A percentile compares a stretch with the other conserved stretches of the same genome.
Evolutionary conservation across 192 early-diverging fungal species (phyloP).

Genomic region (Coemansia sp.): DNA sequence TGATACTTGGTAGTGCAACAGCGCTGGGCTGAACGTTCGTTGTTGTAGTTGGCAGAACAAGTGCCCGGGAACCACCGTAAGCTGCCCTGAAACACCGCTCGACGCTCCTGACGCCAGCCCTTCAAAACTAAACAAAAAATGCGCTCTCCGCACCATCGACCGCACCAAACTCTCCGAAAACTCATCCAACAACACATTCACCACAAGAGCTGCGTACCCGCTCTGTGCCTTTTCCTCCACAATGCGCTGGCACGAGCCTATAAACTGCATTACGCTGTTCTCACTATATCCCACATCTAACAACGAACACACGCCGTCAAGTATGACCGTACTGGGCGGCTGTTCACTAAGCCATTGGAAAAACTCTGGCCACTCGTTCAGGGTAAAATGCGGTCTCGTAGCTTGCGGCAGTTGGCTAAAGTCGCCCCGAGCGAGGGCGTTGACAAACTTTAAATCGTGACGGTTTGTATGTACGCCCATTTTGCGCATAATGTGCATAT

Average conservation of each 20-base stretch:
- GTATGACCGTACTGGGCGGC: conserved; percentile 11
- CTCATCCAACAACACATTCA: conserved; percentile 34
- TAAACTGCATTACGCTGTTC: conserved; percentile 11
- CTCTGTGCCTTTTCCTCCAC: conserved; percentile 5
- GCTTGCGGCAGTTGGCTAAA: conserved; percentile 12
- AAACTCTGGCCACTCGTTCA: conserved; percentile 26
- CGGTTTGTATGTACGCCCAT: conserved; percentile 30
- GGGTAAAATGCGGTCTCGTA: conserved; percentile 29
- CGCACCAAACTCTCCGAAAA: conserved; percentile 18
- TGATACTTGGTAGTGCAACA: conserved; percentile 34
- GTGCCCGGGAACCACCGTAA: conserved; percentile 40
- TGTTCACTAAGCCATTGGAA: conserved; percentile 18
- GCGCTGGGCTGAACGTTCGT: conserved; percentile 27
- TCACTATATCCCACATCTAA: conserved; percentile 19
- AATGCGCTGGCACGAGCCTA: conserved; percentile 25
- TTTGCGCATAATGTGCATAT: conserved; percentile 50
- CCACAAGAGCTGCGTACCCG: conserved; percentile 15
- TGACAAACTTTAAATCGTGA: conserved; percentile 27
- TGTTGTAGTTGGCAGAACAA: conserved; percentile 29
- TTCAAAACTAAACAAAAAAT: conserved; percentile 34
- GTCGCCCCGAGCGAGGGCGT: conserved; percentile 7
- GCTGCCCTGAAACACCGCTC: conserved; percentile 41
- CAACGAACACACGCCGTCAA: conserved; percentile 38
- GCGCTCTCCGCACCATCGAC: conserved; percentile 21
- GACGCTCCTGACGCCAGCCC: conserved; percentile 34